A percentile compares a stretch with the other conserved stretches of the same genome.
Conservation (phyloP, 1,139 yeast species). For the Protomyces arabidopsidicola region DNA sequence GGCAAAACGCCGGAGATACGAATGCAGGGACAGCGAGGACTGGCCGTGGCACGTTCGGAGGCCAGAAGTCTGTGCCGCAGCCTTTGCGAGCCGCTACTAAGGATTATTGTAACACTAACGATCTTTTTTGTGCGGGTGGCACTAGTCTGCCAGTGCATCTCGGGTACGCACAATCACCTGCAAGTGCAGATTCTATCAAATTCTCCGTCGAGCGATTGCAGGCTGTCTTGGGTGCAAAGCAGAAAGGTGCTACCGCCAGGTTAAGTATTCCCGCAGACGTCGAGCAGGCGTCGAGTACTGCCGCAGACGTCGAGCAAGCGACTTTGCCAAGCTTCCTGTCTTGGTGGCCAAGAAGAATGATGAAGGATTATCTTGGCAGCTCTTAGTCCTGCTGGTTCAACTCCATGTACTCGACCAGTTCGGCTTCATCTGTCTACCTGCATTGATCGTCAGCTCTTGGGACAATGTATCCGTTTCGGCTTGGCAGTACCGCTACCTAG, state of each 20-base stretch:
- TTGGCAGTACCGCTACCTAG: slow-evolving; percentile 6
- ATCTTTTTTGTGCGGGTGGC: neutral
- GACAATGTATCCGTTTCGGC: neutral
- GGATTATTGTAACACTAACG: neutral
- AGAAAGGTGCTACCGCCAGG: neutral
- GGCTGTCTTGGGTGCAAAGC: neutral
- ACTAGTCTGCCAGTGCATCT: neutral
- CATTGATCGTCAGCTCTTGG: neutral
- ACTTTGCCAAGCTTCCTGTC: slow-evolving; percentile 14
- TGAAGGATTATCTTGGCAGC: slow-evolving; percentile 17
- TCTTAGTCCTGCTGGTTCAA: neutral
- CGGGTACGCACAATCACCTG: neutral
- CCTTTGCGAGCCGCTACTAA: neutral
- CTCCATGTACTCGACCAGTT: neutral
- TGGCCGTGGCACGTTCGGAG: neutral
- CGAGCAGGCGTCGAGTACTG: too few relatives aligned
- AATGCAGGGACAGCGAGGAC: neutral
- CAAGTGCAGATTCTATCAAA: neutral
- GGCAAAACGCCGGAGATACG: neutral
- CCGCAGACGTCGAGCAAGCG: neutral
- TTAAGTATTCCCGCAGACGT: neutral
- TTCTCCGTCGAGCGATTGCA: neutral
- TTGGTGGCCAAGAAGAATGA: slow-evolving; percentile 16
- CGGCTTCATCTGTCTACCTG: slow-evolving; percentile 2
- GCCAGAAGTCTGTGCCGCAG: neutral